These are phyloP conservation scores for Climacium dendroides DNA, from an alignment of 225 moss, liverwort and hornwort genomes.

Conservation along the genomic window DNA sequence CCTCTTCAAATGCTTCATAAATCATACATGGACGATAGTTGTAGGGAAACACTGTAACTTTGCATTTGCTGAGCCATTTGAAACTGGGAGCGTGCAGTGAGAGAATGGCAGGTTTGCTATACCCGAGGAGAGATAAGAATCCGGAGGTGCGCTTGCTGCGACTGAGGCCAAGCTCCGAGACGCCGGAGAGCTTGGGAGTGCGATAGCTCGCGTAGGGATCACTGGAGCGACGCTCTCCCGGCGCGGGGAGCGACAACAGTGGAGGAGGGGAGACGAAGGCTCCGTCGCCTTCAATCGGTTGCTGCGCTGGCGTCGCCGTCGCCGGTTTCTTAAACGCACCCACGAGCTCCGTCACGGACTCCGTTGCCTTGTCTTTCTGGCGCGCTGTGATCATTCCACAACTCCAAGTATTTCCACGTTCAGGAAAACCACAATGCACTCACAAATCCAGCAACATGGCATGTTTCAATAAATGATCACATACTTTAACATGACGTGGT, in stretches of 20 bases:
- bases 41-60: not conserved
- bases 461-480: not conserved
- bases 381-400: conserved; percentile 38
- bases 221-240: not conserved
- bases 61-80: not conserved
- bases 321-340: conserved; percentile 42
- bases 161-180: not conserved
- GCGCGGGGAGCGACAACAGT: not conserved
- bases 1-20: not conserved
- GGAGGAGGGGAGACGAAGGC: not conserved
- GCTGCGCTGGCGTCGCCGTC: not conserved
- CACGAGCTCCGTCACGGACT: conserved; percentile 74
- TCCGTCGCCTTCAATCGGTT: not conserved
- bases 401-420: not conserved
- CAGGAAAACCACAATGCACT: not conserved
- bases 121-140: conserved; percentile 43
- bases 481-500: no score
- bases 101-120: not conserved
- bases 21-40: not conserved
- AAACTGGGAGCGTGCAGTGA: not conserved
- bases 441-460: not conserved
- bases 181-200: not conserved
- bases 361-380: conserved; percentile 75
- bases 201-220: not conserved
- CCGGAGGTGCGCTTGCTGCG: conserved; percentile 45